Base-by-base conservation (phyloP, 73 alveolate species). In the Stentor roeselii region DNA sequence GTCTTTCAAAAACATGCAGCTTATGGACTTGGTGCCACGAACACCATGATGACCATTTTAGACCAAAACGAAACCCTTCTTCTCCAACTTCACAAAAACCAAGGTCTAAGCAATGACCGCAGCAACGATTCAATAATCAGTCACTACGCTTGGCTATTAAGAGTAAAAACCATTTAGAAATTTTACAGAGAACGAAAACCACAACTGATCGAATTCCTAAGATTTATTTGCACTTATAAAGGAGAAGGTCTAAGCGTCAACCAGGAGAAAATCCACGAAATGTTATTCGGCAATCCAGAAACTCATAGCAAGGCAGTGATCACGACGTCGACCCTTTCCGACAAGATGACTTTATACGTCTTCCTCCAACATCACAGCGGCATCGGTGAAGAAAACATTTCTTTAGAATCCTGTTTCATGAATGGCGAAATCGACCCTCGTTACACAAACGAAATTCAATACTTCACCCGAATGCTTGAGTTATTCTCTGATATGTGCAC, bases 191-290 rank as follows among this genome's bases (percentile, higher is more conserved):
- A 76, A 21, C 32, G 59, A 76, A 76, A 76, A 38, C 84, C 84
- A 1, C 84, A 76, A 67, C 34, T 76, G 2, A 15, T 76, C 1
- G 74, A 41, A 21, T 76, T 76, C 34, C 67, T 76, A n/a, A 76
- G 75, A 21, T 21, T 30, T 21, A 41, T 76, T 76, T 76, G 84
- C 39, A 21, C 84, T 14, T 76, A 21, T 41, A 39, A 39, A 39
- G 84, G 74, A 0, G 84, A 76, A 21, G 84, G 84, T 21, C 38
- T 76, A 31, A 76, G 60, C 6, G 84, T 76, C 6, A 76, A 76
- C 34, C 74, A 76, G 39, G 84, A 76, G 34, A 76, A 39, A 76
- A 35, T 76, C 3, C 59, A 76, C 39, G 74, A 41, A 3, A 14
- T 27, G 15, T 14, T 76, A 36, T 76, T 76, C 34, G 80, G 41